These are phyloP conservation scores for Barnettozyma vustinii DNA, from an alignment of 805 yeast genomes.

Conservation along the genomic window DNA sequence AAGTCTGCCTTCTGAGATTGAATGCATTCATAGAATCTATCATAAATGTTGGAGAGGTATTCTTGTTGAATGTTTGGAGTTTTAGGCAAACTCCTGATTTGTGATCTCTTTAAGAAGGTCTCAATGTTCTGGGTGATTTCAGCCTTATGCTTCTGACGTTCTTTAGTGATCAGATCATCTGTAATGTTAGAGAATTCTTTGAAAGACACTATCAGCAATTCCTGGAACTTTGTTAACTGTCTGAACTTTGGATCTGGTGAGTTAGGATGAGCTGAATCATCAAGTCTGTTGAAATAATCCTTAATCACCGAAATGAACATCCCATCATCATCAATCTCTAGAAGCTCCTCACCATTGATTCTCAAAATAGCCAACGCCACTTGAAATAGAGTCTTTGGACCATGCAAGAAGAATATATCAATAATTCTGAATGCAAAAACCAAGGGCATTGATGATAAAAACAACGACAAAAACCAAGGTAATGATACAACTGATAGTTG, in stretches of 20 bases:
- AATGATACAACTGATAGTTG: conserved; percentile 89
- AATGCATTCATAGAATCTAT: conserved; percentile 73
- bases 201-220: conserved; percentile 84
- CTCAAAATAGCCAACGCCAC: conserved; percentile 88
- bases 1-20: conserved; percentile 53
- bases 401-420: conserved; percentile 86
- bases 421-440: conserved; percentile 88
- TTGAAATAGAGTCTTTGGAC: conserved; percentile 84
- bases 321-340: conserved; percentile 86
- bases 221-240: conserved; percentile 80
- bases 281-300: conserved; percentile 71
- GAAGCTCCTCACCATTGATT: conserved; percentile 78
- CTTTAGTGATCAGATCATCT: conserved; percentile 64
- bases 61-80: conserved; percentile 52
- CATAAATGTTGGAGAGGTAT: conserved; percentile 71
- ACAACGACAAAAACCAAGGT: conserved; percentile 94
- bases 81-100: conserved; percentile 78
- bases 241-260: conserved; percentile 59
- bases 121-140: conserved; percentile 83
- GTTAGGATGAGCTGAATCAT: conserved; percentile 72
- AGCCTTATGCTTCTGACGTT: conserved; percentile 65
- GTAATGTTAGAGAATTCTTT: conserved; percentile 81
- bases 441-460: conserved; percentile 89
- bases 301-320: conserved; percentile 81
- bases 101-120: conserved; percentile 86